Evolutionary conservation across 352 stramenopile genomes (phyloP).

Genomic region (Peronosclerospora sorghi): DNA sequence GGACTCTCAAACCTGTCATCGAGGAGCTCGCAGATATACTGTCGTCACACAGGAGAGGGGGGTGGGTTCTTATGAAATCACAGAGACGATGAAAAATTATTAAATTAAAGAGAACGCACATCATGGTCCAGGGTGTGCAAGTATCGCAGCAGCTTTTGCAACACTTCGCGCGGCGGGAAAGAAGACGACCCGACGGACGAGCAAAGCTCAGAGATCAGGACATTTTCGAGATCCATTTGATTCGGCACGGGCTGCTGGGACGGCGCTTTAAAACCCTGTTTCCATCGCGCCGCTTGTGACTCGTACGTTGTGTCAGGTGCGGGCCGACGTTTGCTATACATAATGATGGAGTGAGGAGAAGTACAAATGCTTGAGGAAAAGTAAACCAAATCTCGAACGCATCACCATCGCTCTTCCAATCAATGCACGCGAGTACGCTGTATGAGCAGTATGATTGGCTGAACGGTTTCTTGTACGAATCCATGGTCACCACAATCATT

Average conservation of each 20-base stretch:
- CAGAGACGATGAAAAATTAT: neutral
- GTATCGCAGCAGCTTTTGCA: conserved; percentile 70
- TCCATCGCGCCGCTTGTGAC: conserved; percentile 65
- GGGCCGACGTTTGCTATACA: conserved; percentile 21
- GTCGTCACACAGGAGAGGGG: neutral
- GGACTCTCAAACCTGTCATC: conserved; percentile 75
- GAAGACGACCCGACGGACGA: conserved; percentile 69
- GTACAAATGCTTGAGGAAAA: no score
- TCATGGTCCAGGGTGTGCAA: conserved; percentile 62
- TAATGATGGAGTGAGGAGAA: neutral
- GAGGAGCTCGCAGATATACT: conserved; percentile 80
- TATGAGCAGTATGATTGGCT: no score
- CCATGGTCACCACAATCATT: no score
- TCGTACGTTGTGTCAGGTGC: conserved; percentile 49
- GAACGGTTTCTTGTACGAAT: no score
- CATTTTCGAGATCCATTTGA: conserved; percentile 50
- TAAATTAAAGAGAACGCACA: conserved; percentile 16
- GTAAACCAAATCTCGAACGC: no score
- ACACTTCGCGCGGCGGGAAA: conserved; percentile 62
- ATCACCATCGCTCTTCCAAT: no score
- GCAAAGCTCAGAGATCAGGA: conserved; percentile 66
- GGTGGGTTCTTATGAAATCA: neutral
- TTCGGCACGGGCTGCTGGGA: conserved; percentile 6
- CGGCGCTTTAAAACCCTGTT: conserved; percentile 48
- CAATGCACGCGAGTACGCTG: no score